Evolutionary conservation across 2,329 filamentous ascomycete genomes (phyloP).

Genomic region (Apiospora hydei): DNA sequence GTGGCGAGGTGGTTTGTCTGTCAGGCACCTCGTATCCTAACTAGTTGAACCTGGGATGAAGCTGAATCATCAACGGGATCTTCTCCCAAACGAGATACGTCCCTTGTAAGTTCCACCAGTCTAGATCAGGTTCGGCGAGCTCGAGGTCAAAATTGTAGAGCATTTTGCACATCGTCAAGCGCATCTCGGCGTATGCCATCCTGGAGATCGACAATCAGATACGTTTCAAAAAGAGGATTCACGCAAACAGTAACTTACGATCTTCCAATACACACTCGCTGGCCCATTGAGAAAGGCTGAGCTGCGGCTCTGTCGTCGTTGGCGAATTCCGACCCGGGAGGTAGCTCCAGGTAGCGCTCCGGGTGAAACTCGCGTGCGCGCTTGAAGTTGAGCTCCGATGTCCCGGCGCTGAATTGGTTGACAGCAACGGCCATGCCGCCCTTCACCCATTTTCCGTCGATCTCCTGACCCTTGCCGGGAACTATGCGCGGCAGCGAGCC

Average conservation of each 20-base stretch:
- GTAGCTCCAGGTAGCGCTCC: conserved; percentile 25
- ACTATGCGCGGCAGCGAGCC: conserved; percentile 32
- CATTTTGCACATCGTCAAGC: conserved; percentile 42
- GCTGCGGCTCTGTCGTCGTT: conserved; percentile 24
- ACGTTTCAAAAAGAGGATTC: too few species aligned
- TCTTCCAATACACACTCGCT: conserved; percentile 26
- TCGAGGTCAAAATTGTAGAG: conserved; percentile 43
- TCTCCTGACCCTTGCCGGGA: conserved; percentile 31
- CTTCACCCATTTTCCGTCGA: conserved; percentile 32
- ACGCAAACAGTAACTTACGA: conserved; percentile 18
- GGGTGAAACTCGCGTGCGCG: conserved; percentile 50
- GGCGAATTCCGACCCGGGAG: conserved; percentile 21
- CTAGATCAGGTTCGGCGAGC: conserved; percentile 32
- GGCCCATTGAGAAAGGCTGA: conserved; percentile 27
- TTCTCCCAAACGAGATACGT: conserved; percentile 12
- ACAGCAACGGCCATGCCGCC: conserved; percentile 43
- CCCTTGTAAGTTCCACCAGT: conserved; percentile 18
- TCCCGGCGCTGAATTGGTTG: conserved; percentile 50
- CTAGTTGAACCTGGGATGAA: not conserved
- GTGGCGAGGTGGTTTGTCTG: not conserved
- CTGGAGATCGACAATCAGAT: conserved; percentile 29
- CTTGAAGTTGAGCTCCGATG: conserved; percentile 52
- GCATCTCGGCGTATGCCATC: conserved; percentile 46
- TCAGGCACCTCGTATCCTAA: not conserved
- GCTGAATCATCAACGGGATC: conserved; percentile 8